These are phyloP conservation scores for Phytophthora tubulina DNA, from an alignment of 352 stramenopile species.

Conservation along the genomic window DNA sequence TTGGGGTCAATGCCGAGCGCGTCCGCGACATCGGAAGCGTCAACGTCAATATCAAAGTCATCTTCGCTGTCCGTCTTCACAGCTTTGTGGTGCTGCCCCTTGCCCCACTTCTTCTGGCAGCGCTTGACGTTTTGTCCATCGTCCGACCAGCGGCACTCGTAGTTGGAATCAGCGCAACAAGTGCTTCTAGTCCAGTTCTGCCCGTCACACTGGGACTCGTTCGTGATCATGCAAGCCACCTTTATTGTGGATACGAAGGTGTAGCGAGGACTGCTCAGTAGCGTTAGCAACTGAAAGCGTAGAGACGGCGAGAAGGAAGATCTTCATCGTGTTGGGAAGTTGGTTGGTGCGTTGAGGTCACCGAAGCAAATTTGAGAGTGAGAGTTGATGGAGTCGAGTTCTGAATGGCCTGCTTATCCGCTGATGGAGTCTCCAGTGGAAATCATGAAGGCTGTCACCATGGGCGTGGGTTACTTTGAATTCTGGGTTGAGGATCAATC, in stretches of 20 bases:
- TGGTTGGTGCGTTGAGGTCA: neutral
- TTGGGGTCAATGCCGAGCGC: neutral
- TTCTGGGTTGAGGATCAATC: neutral
- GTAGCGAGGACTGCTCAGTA: slow-evolving; percentile 3
- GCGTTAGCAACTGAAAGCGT: slow-evolving; percentile 6
- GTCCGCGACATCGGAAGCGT: neutral
- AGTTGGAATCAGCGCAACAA: neutral
- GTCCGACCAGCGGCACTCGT: neutral
- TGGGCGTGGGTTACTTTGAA: neutral
- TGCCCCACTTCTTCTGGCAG: slow-evolving; percentile 13
- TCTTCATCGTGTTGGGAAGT: slow-evolving; percentile 11
- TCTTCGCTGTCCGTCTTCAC: neutral
- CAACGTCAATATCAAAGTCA: neutral
- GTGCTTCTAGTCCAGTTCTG: neutral
- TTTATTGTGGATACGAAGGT: slow-evolving; percentile 12
- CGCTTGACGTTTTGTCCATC: slow-evolving; percentile 14
- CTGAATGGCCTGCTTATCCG: neutral
- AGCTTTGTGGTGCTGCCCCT: slow-evolving; percentile 3
- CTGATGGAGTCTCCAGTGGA: too few relatives aligned
- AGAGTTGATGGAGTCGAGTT: neutral
- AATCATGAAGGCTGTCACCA: too few relatives aligned
- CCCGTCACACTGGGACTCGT: slow-evolving; percentile 2
- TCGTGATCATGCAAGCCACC: slow-evolving; percentile 11
- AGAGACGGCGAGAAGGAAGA: slow-evolving; percentile 3
- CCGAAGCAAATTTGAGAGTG: slow-evolving; percentile 5